A percentile compares a stretch with the other conserved stretches of the same genome.
Evolutionary conservation across 2,329 filamentous ascomycete species (phyloP).

Genomic region (Fusarium nelsonii): DNA sequence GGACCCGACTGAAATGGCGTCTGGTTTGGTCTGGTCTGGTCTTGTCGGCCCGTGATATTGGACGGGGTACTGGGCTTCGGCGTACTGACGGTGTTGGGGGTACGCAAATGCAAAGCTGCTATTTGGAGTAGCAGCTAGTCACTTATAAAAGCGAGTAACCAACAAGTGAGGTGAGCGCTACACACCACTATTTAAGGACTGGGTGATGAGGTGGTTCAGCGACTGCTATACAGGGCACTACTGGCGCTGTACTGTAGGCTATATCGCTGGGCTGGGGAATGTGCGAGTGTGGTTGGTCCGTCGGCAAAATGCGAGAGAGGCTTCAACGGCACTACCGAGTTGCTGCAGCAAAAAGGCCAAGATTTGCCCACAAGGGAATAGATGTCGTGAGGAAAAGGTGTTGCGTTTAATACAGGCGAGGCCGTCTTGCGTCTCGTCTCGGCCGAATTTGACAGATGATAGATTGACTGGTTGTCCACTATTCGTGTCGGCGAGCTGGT

Average conservation of each 20-base stretch:
- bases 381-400: slow-evolving; percentile 33
- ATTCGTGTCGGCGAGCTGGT: slow-evolving; percentile 18
- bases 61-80: slow-evolving; percentile 42
- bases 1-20: slow-evolving; percentile 29
- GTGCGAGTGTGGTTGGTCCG: slow-evolving; percentile 40
- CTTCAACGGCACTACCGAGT: slow-evolving; percentile 42
- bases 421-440: slow-evolving; percentile 7
- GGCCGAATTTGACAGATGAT: slow-evolving; percentile 24
- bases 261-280: slow-evolving; percentile 17
- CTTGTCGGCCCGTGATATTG: slow-evolving; percentile 7
- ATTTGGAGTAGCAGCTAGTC: slow-evolving; percentile 40
- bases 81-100: slow-evolving; percentile 41
- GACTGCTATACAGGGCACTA: slow-evolving; percentile 19
- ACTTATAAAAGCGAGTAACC: slow-evolving; percentile 44
- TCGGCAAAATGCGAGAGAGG: slow-evolving; percentile 29
- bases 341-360: slow-evolving; percentile 27
- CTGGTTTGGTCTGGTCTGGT: slow-evolving; percentile 9
- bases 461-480: slow-evolving; percentile 4
- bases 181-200: slow-evolving; percentile 42
- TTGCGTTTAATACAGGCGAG: slow-evolving; percentile 16
- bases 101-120: slow-evolving; percentile 30
- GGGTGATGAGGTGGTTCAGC: slow-evolving; percentile 35
- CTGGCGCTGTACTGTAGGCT: slow-evolving; percentile 12
- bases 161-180: slow-evolving; percentile 38
- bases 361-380: slow-evolving; percentile 21